Evolutionary conservation across 2,329 filamentous ascomycete genomes (phyloP).

Genomic region (Hansfordia pulvinata): DNA sequence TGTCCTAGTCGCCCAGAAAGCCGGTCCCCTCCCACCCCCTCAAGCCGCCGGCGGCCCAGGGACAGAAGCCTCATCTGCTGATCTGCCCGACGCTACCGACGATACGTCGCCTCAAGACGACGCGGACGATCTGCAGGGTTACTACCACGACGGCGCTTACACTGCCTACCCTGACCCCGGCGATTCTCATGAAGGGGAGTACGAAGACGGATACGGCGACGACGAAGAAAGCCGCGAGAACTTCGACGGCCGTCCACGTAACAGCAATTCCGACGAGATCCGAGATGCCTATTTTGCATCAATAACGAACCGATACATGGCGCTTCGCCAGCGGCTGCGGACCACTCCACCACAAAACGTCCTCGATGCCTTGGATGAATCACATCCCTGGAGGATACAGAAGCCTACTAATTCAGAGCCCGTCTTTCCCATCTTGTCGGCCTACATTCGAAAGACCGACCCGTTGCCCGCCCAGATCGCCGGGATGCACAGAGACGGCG

Average conservation of each 20-base stretch:
- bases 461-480: slow-evolving; percentile 46
- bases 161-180: slow-evolving; percentile 39
- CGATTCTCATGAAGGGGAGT: slow-evolving; percentile 12
- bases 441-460: slow-evolving; percentile 35
- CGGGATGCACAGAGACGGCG: slow-evolving; percentile 51
- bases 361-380: slow-evolving; percentile 35
- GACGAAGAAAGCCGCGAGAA: slow-evolving; percentile 16
- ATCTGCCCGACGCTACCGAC: slow-evolving; percentile 31
- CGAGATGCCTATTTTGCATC: slow-evolving; percentile 54
- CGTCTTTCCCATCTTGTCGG: slow-evolving; percentile 38
- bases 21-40: slow-evolving; percentile 34
- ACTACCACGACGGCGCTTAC: slow-evolving; percentile 70
- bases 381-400: slow-evolving; percentile 40
- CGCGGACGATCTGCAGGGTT: slow-evolving; percentile 42
- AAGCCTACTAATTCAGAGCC: slow-evolving; percentile 40
- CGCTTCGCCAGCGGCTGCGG: slow-evolving; percentile 50
- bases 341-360: slow-evolving; percentile 36
- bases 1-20: slow-evolving; percentile 50
- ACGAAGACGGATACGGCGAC: slow-evolving; percentile 9
- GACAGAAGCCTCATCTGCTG: not conserved
- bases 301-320: slow-evolving; percentile 49
- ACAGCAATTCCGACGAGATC: slow-evolving; percentile 25
- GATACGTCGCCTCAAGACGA: too few species aligned
- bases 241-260: slow-evolving; percentile 11
- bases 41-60: slow-evolving; percentile 10